Evolutionary conservation across 1,284 basidiomycete species (phyloP).

Genomic region (Apiotrichum laibachii): DNA sequence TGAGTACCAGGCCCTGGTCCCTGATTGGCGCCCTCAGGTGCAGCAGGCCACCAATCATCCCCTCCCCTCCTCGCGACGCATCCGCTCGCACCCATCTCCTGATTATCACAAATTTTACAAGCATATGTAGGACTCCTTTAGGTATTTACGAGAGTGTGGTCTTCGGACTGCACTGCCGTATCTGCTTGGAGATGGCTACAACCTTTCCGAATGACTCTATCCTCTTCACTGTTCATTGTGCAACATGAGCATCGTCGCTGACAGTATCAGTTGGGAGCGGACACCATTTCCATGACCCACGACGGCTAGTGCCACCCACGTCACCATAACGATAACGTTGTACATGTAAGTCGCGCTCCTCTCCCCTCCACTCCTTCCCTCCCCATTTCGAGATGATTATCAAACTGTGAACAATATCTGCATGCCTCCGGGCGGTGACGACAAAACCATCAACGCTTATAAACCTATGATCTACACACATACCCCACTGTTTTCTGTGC

Average conservation of each 20-base stretch:
- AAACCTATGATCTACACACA: slow-evolving; percentile 13
- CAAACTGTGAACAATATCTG: slow-evolving; percentile 29
- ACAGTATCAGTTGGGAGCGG: not conserved
- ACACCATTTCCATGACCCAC: not conserved
- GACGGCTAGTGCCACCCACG: not conserved
- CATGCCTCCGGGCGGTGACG: slow-evolving; percentile 25
- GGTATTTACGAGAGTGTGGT: too few species aligned
- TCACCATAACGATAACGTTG: not conserved
- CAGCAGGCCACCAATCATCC: not conserved
- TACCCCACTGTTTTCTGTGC: not conserved
- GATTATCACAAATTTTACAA: slow-evolving; percentile 48
- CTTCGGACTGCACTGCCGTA: too few species aligned
- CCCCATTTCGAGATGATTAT: slow-evolving; percentile 19
- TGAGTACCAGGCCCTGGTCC: not conserved
- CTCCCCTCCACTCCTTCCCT: not conserved
- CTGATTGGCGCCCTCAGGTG: not conserved
- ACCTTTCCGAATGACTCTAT: slow-evolving; percentile 36
- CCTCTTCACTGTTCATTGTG: not conserved
- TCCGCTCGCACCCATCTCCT: slow-evolving; percentile 17
- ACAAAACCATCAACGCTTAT: slow-evolving; percentile 30
- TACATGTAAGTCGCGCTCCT: slow-evolving; percentile 8
- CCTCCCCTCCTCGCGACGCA: not conserved
- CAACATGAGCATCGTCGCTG: not conserved
- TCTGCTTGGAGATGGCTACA: slow-evolving; percentile 39
- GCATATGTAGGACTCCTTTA: slow-evolving; percentile 51